Base-by-base conservation (phyloP, 129 eudicot species). In the Erigeron canadensis region DNA sequence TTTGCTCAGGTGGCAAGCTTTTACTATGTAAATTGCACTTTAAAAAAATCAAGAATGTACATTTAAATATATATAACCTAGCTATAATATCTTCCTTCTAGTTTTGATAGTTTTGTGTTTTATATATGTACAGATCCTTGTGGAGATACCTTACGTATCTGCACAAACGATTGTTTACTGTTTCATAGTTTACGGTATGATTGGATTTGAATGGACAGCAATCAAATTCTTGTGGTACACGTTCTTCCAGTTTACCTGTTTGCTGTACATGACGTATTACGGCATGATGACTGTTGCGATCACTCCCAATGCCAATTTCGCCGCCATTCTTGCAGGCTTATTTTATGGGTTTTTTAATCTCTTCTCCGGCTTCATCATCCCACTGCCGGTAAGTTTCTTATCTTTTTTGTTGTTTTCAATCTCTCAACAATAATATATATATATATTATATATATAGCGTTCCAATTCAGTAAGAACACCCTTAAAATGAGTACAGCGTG, bases 161-260 rank as follows among this genome's bases (percentile, higher is more conserved):
- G 10, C 43, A 10, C 87, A 83, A 67, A 57, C 84, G 0, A 15
- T 37, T 11, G 76, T 71, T 9, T 80, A 83, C 60, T 34, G 77
- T 54, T 2, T 83, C 21, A 76, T 83, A 40, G 84, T 80, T 8
- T 83, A 80, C 23, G 44, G 84, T 12, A 83, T 80, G 87, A 76
- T 83, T 21, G 84, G 87, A 0, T 83, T 83, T 28, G 79, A 83
- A 0, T 83, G 87, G 87, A 76, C 82, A 0, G 79, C 65, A 18
- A 79, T 28, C 12, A 83, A 80, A 21, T 83, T 79, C 68, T 28
- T 34, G 1, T 62, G 17, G 12, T 62, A 38, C 16, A 5, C 4
- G 13, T 62, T 4, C 42, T 62, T 8, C 23, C 67, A 39, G 16
- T 48, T 48, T 1, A 11, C 6, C 15, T 48, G 18, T 15, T 13